A percentile compares a stretch with the other conserved stretches of the same genome.
Evolutionary conservation across 2,329 filamentous ascomycete genomes (phyloP).

Genomic region (Apiospora phragmitis): DNA sequence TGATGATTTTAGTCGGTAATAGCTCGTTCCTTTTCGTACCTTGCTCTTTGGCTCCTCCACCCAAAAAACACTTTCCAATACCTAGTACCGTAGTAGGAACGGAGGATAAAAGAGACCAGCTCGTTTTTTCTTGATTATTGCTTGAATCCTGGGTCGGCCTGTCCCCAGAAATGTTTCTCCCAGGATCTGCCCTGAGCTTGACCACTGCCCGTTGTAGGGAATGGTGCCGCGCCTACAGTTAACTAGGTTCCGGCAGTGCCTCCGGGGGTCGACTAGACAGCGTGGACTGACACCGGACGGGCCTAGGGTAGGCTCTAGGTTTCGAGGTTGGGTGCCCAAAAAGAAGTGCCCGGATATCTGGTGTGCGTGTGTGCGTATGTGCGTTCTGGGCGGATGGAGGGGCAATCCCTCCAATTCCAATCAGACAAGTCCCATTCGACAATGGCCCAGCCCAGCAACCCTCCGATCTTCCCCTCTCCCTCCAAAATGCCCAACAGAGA

Average conservation of each 20-base stretch:
- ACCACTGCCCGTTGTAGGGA: not conserved
- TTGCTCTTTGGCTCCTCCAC: not conserved
- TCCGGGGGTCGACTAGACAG: not conserved
- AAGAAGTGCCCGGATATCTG: not conserved
- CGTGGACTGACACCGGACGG: not conserved
- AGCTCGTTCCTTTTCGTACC: slow-evolving; percentile 1
- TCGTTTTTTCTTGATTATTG: not conserved
- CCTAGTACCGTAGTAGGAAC: not conserved
- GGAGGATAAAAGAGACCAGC: not conserved
- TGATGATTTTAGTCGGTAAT: slow-evolving; percentile 9
- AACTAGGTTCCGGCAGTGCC: slow-evolving; percentile 4
- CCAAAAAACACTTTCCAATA: not conserved
- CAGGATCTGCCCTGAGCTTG: not conserved
- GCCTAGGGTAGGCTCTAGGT: not conserved
- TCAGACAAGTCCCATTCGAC: slow-evolving; percentile 1
- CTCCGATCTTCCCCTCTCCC: not conserved
- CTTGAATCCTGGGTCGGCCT: not conserved
- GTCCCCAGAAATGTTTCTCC: not conserved
- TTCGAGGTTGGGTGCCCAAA: not conserved
- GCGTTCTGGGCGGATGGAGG: not conserved
- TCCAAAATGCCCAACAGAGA: not conserved
- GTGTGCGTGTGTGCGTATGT: not conserved
- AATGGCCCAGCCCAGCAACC: not conserved
- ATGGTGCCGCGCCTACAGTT: not conserved
- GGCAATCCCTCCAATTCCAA: not conserved